Base-by-base conservation (phyloP, 768 basidiomycete species). In the Coprinopsis sp. region DNA sequence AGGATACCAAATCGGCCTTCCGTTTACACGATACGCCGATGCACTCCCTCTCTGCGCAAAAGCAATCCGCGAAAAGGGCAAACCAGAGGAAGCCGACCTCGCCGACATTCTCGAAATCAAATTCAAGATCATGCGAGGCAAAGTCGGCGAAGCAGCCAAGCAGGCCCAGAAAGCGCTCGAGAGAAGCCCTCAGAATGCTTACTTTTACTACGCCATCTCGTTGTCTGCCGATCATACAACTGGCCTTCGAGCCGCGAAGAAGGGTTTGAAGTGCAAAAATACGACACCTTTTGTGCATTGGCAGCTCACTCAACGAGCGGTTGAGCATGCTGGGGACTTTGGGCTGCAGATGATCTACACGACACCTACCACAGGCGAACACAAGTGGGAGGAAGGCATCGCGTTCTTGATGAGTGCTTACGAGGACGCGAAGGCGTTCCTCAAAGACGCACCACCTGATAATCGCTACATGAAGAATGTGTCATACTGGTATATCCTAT, bases 21-120 rank as follows among this genome's bases (percentile, higher is more conserved):
- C 82, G 1, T 85, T 86, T 64, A 72, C 50, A 22, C 69, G 68
- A 63, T 87, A 76, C 75, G 54, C 64, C 6, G 82, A 85, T 51
- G 64, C 81, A 0, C 63, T 86, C 4, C 81, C 83, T 3, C 63
- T 70, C 16, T 81, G 81, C 54, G 81, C 82, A 7, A 67, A 66
- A 22, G 81, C 74, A 22, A 73, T 84, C 30, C 73, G 80, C 7
- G 63, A 57, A 28, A 65, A 62, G 44, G 69, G 67, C n/a, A 61
- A 59, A 11, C 56, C 69, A 0, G 54, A 54, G 4, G 77, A 82
- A 45, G 58, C 51, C 18, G 79, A 84, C 57, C 53, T 68, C 12
- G 83, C 82, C 0, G 81, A 84, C 56, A 78, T 85, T 51, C 59
- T 86, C 24, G 81, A 84, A 25, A 74, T 82, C 64, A 84, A 85